Conservation (phyloP, 345 rosid species). For the Rhodomyrtus tomentosa region DNA sequence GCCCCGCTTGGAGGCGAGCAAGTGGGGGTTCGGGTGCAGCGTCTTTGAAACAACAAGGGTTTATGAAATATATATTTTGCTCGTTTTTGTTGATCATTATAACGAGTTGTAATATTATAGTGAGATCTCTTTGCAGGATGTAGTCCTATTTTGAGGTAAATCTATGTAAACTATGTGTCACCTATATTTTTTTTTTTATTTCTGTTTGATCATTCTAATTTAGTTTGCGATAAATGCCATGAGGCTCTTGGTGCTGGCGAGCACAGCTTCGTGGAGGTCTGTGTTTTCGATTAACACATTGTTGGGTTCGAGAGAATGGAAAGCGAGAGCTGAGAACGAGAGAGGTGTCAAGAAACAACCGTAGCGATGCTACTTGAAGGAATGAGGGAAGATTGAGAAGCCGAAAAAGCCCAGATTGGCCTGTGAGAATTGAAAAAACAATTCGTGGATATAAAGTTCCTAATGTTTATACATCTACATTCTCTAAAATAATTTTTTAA, state of each 20-base stretch:
- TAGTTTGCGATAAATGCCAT: no score
- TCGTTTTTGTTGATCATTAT: no score
- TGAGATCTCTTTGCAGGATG: no score
- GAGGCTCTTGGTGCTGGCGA: not conserved
- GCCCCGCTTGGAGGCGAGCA: no score
- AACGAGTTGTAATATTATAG: no score
- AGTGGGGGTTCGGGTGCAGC: no score
- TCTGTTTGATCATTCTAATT: no score
- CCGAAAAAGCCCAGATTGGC: not conserved
- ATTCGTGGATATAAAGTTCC: not conserved
- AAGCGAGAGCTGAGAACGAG: not conserved
- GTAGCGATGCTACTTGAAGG: not conserved
- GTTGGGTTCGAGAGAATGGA: not conserved
- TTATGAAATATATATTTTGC: no score
- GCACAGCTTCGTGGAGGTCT: not conserved
- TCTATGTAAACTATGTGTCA: no score
- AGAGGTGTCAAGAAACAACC: not conserved
- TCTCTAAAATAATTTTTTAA: not conserved
- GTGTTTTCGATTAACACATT: not conserved
- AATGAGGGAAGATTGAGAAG: not conserved
- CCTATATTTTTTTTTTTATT: no score
- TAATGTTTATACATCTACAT: not conserved
- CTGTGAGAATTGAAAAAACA: not conserved
- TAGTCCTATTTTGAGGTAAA: no score
- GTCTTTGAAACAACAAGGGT: no score